Base-by-base conservation (phyloP, 805 yeast species). In the Tetrapisispora fleetii region DNA sequence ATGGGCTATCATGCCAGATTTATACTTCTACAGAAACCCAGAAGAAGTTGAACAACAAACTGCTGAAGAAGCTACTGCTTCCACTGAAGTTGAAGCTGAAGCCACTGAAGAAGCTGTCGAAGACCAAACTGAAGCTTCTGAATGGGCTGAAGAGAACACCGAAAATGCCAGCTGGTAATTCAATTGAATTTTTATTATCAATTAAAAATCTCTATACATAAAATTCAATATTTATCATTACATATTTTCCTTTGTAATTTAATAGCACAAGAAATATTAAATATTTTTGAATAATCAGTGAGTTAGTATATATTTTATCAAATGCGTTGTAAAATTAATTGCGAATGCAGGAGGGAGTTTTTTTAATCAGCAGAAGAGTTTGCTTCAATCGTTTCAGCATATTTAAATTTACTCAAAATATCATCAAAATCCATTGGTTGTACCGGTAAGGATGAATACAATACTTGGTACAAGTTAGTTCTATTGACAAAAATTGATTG, bases 1-100 rank as follows among this genome's bases (percentile, higher is more conserved):
- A 75, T 93, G 99, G 99, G 78, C 95, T 65, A 93, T 93, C 73
- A 93, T 93, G 99, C 98, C 98, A 75, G 99, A 93, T 80, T 83
- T 93, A 76, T 93, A 90, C 90, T 93, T 93, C 90, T 93, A 93
- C 97, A 93, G 99, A 84, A 96, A 93, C 80, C 99, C 99, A 71
- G 98, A 91, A 81, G 99, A 93, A 79, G 85, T 85, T 75, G 96
- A 88, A 78, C 75, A 74, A 68, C 80, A 76, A 63, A 78, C 74
- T 64, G 79, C 78, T 64, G 85, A 80, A 69, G 83, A 76, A 67
- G 77, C 74, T 60, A 88, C 79, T 72, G 81, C 81, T 65, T 76
- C 74, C 63, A 76, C 72, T 61, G 75, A 78, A 58, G 74, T 72
- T 62, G 78, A 74, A 65, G 79, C 81, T 63, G 80, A 76, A 64